phyloP scores from a whole-genome alignment of 2,329 filamentous ascomycete genomes.

The Amauroascus niger region DNA sequence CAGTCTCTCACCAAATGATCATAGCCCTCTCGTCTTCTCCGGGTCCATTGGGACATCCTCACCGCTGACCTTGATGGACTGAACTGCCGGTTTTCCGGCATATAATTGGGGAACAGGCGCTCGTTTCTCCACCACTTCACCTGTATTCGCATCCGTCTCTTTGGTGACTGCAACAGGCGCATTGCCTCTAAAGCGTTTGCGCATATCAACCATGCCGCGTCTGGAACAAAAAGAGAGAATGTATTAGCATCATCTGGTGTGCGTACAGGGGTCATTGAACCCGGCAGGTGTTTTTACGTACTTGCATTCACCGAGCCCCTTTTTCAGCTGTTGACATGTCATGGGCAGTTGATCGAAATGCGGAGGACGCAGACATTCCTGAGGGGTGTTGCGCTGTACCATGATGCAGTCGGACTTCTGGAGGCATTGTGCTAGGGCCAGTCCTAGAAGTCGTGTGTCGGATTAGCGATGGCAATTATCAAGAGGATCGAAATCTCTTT shows the following conservation, averaged over 20 bases:
- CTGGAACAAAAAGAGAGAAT: slow-evolving; percentile 19
- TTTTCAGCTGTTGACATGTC: slow-evolving; percentile 85
- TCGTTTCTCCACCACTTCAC: slow-evolving; percentile 20
- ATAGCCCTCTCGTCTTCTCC: slow-evolving; percentile 40
- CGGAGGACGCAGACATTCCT: slow-evolving; percentile 78
- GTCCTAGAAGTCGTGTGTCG: slow-evolving; percentile 48
- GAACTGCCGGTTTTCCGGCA: slow-evolving; percentile 63
- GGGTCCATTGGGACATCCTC: slow-evolving; percentile 50
- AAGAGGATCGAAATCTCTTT: too few species aligned
- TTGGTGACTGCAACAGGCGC: slow-evolving; percentile 65
- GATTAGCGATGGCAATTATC: background rate
- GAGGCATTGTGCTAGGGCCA: slow-evolving; percentile 85
- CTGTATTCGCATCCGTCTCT: slow-evolving; percentile 43
- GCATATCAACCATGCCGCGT: slow-evolving; percentile 94
- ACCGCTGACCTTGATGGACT: slow-evolving; percentile 56
- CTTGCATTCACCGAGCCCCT: slow-evolving; percentile 89
- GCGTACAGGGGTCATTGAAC: background rate
- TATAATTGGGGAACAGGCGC: slow-evolving; percentile 60
- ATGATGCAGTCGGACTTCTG: slow-evolving; percentile 96
- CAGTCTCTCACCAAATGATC: background rate
- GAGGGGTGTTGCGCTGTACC: slow-evolving; percentile 73
- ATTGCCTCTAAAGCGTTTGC: slow-evolving; percentile 94
- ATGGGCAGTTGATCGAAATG: slow-evolving; percentile 72
- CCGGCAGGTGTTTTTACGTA: slow-evolving; percentile 24
- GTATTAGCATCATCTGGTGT: background rate